These are phyloP conservation scores for Suhomyces maxii DNA, from an alignment of 1,139 yeast genomes.

Conservation along the genomic window DNA sequence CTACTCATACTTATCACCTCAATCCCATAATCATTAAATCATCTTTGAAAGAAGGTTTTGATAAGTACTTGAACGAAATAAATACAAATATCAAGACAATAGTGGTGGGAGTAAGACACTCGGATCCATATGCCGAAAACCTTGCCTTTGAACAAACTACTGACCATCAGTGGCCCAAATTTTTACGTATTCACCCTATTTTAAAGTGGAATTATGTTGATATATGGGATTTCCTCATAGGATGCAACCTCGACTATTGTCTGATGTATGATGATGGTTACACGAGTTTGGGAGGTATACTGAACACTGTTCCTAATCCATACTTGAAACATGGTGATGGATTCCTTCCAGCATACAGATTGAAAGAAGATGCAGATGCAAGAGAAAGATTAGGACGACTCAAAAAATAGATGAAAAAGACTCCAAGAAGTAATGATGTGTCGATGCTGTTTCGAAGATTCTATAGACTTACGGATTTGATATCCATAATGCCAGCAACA, in stretches of 20 bases:
- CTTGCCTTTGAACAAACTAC: constrained; percentile 62
- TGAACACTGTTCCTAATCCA: constrained; percentile 69
- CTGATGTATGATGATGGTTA: constrained; percentile 71
- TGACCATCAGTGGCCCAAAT: constrained; percentile 87
- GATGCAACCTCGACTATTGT: constrained; percentile 60
- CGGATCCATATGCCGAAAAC: constrained; percentile 71
- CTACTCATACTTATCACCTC: constrained; percentile 46
- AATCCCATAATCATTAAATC: constrained; percentile 46
- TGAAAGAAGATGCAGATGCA: constrained; percentile 60
- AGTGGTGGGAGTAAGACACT: constrained; percentile 76
- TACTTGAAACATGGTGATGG: constrained; percentile 36
- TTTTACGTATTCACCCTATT: constrained; percentile 76
- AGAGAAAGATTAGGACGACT: constrained; percentile 43
- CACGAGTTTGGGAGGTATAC: constrained; percentile 77
- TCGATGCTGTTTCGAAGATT: no score
- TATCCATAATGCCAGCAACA: no score
- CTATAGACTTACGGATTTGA: no score
- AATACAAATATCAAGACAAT: constrained; percentile 58
- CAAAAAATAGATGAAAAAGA: background rate
- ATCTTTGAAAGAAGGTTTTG: constrained; percentile 66
- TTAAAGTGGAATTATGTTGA: constrained; percentile 78
- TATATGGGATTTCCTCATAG: constrained; percentile 68
- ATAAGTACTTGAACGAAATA: constrained; percentile 46
- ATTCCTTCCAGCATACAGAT: constrained; percentile 66
- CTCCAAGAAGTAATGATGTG: no score